These are phyloP conservation scores for Passalora sequoiae DNA, from an alignment of 2,329 filamentous ascomycete species.

Conservation along the genomic window DNA sequence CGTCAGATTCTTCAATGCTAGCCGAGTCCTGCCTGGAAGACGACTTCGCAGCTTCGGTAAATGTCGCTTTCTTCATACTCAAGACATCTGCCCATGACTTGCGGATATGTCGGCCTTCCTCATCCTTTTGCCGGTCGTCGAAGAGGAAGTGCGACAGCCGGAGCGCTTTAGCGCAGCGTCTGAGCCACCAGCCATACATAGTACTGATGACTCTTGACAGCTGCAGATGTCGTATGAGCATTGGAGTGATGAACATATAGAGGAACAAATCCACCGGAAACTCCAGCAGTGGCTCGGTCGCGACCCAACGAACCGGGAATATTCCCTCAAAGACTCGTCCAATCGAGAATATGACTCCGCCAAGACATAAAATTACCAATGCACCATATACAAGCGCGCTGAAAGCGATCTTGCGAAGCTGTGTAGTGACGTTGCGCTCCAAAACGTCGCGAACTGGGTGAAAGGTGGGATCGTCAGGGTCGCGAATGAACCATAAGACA, in stretches of 20 bases:
- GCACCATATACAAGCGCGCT: slow-evolving; percentile 94
- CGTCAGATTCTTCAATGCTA: slow-evolving; percentile 25
- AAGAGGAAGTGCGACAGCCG: slow-evolving; percentile 91
- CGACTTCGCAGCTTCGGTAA: slow-evolving; percentile 5
- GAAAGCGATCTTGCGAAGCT: slow-evolving; percentile 92
- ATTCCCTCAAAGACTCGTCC: slow-evolving; percentile 62
- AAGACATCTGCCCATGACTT: slow-evolving; percentile 29
- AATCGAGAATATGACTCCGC: slow-evolving; percentile 93
- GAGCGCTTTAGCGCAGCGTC: slow-evolving; percentile 70
- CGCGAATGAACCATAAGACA: slow-evolving; percentile 94
- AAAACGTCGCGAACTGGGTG: slow-evolving; percentile 95
- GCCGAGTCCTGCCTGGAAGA: slow-evolving; percentile 15
- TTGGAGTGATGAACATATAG: slow-evolving; percentile 92
- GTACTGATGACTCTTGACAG: slow-evolving; percentile 77
- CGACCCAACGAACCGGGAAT: slow-evolving; percentile 88
- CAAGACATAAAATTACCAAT: slow-evolving; percentile 85
- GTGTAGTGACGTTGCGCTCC: slow-evolving; percentile 84
- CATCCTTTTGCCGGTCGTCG: slow-evolving; percentile 71
- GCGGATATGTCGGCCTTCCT: slow-evolving; percentile 59
- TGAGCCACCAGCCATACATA: slow-evolving; percentile 97
- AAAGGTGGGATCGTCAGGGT: slow-evolving; percentile 96
- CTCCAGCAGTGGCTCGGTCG: slow-evolving; percentile 84
- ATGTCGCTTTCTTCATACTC: slow-evolving; percentile 13
- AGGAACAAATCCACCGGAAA: slow-evolving; percentile 92
- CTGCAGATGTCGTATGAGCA: slow-evolving; percentile 77